Conservation (phyloP, 1,139 yeast genomes). For the Suhomyces guaymorum region DNA sequence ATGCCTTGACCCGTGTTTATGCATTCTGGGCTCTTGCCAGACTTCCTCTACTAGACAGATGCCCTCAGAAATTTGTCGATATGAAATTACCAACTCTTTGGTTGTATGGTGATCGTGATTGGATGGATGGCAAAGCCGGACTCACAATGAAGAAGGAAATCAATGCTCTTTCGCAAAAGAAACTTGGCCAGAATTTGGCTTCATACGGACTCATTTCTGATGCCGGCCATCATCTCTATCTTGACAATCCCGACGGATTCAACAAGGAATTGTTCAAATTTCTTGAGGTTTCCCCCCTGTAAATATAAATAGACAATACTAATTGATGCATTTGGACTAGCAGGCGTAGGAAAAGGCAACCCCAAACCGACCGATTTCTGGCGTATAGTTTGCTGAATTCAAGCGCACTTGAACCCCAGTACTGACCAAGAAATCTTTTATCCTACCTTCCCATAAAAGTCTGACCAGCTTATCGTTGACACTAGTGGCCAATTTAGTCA, state of each 20-base stretch:
- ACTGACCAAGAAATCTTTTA: slow-evolving; percentile 75
- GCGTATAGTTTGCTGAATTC: slow-evolving; percentile 31
- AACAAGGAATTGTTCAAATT: slow-evolving; percentile 14
- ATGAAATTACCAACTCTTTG: slow-evolving; percentile 47
- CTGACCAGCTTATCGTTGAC: slow-evolving; percentile 61
- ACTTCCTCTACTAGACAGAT: slow-evolving; percentile 46
- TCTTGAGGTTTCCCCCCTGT: slow-evolving; percentile 1
- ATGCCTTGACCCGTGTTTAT: slow-evolving; percentile 44
- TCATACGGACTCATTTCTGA: slow-evolving; percentile 28
- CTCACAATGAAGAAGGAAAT: slow-evolving; percentile 41
- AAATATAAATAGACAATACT: too few species aligned
- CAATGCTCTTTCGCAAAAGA: slow-evolving; percentile 29
- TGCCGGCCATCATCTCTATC: slow-evolving; percentile 67
- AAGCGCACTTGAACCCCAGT: slow-evolving; percentile 62
- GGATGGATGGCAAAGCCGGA: slow-evolving; percentile 52
- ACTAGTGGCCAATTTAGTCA: slow-evolving; percentile 74
- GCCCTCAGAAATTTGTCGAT: slow-evolving; percentile 38
- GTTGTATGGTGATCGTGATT: slow-evolving; percentile 50
- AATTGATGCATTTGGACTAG: background rate
- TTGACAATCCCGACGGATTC: slow-evolving; percentile 55
- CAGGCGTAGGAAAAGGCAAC: slow-evolving; percentile 43
- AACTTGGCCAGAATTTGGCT: slow-evolving; percentile 24
- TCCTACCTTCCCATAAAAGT: slow-evolving; percentile 85
- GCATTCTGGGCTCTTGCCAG: slow-evolving; percentile 43
- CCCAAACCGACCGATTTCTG: slow-evolving; percentile 43